Evolutionary conservation across 345 rosid genomes (phyloP).

Genomic region (Erucastrum elatum): DNA sequence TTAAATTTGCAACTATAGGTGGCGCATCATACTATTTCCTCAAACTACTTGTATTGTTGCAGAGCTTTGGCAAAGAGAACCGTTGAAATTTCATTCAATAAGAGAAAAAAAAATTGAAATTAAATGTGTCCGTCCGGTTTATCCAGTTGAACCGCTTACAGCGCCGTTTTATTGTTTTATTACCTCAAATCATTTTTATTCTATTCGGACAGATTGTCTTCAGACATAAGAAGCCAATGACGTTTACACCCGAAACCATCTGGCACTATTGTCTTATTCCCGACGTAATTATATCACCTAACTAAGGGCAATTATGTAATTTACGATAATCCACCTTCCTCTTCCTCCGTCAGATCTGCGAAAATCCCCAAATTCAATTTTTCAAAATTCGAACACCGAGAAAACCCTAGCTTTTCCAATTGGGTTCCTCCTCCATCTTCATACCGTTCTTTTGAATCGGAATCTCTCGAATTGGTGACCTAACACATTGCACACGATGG

Average conservation of each 20-base stretch:
- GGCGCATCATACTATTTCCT: slow-evolving; percentile 72
- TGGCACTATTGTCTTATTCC: neutral
- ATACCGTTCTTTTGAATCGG: neutral
- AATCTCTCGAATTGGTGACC: slow-evolving; percentile 28
- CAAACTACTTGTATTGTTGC: slow-evolving; percentile 53
- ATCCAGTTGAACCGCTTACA: neutral
- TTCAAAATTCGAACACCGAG: neutral
- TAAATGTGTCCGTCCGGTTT: slow-evolving; percentile 8
- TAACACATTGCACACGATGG: slow-evolving; percentile 49
- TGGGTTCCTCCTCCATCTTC: neutral
- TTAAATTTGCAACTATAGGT: slow-evolving; percentile 83
- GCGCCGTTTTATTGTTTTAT: slow-evolving; percentile 2
- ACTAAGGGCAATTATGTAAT: slow-evolving; percentile 22
- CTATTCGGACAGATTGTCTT: slow-evolving; percentile 17
- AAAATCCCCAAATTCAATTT: slow-evolving; percentile 30
- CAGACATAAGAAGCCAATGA: slow-evolving; percentile 2
- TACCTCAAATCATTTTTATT: neutral
- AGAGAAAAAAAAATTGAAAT: neutral
- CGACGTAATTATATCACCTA: neutral
- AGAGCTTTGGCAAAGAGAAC: slow-evolving; percentile 44
- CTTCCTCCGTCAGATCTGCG: slow-evolving; percentile 42
- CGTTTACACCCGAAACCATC: slow-evolving; percentile 13
- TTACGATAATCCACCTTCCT: slow-evolving; percentile 19
- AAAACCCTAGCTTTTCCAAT: slow-evolving; percentile 30
- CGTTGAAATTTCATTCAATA: neutral